Percentiles rank a stretch among this genome's conserved stretches.
Evolutionary conservation across 1,284 basidiomycete genomes (phyloP).

Genomic region (Rhodotorula sp.): DNA sequence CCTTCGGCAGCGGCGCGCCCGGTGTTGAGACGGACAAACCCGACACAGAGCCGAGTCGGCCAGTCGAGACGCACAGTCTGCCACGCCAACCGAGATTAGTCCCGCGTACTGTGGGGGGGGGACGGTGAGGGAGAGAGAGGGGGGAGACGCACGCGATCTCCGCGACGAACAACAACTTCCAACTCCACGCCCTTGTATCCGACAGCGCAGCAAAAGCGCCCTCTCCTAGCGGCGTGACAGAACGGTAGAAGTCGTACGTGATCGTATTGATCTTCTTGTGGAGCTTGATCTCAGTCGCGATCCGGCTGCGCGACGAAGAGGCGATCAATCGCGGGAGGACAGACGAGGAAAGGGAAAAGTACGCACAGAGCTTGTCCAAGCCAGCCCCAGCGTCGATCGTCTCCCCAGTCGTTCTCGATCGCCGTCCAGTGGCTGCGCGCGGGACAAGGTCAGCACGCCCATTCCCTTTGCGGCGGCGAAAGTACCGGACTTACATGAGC

Average conservation of each 20-base stretch:
- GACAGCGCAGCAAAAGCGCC: constrained; percentile 16
- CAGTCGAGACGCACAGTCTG: constrained; percentile 34
- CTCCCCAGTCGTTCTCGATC: constrained; percentile 37
- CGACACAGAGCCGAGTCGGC: constrained; percentile 22
- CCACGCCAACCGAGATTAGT: fast-evolving
- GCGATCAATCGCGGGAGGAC: neutral
- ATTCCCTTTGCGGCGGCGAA: too few relatives aligned
- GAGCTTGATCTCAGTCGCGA: constrained; percentile 39
- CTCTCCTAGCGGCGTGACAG: constrained; percentile 14
- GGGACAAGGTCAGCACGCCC: too few relatives aligned
- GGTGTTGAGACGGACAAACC: constrained; percentile 13
- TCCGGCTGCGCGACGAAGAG: neutral
- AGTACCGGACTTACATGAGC: constrained; percentile 23
- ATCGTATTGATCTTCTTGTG: constrained; percentile 24
- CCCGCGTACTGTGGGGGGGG: neutral
- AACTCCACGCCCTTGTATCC: constrained; percentile 22
- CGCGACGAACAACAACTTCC: constrained; percentile 26
- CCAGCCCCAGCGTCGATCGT: constrained; percentile 34
- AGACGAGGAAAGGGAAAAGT: neutral
- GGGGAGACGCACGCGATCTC: constrained; percentile 29
- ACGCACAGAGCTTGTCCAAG: constrained; percentile 18
- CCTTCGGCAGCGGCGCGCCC: constrained; percentile 6
- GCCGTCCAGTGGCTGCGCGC: constrained; percentile 24
- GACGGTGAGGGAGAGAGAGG: too few relatives aligned
- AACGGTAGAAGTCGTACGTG: constrained; percentile 28